Evolutionary conservation across 2,329 filamentous ascomycete species (phyloP), one percentile per base, ranked within the genome.

Genomic region (Lecanicillium sp.): DNA sequence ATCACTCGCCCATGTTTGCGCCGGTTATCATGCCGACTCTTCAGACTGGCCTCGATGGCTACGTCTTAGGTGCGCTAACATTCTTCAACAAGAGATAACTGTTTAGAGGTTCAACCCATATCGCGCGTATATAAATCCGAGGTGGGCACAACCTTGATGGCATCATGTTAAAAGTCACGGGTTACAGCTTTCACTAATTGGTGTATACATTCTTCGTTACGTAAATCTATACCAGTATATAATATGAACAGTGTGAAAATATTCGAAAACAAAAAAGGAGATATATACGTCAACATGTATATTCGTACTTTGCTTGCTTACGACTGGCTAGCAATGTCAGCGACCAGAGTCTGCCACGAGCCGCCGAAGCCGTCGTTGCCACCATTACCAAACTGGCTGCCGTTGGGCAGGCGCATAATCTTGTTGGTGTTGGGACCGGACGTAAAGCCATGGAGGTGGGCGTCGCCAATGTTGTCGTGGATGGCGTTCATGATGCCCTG

Each of bases 1-100:
- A 62, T 3, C 60, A 62, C 20, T 55, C 55, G 2, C 49, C 58
- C 1, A 50, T 45, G 17, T 62, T 62, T 49, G 57, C 55, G 9
- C 59, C 60, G 0, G 52, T 49, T 0, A 57, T 62, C 1, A 51
- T 56, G 1, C 56, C 60, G 0, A 62, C 60, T 0, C 20, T 62
- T 2, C 23, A 39, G 10, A 59, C 56, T n/a, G 58, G 58, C 0
- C 49, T 52, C 1, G 54, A 59, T 32, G 54, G 54, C 21, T 39
- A 54, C 10, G 49, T 35, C 19, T 20, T 58, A 19, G 56, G 44
- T n/a, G 50, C 56, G 3, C 44, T 58, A 12, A 48, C 52, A 0
- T 56, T 57, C 19, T 38, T 54, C 5, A 21, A 19, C 4, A 39
- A 49, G 44, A 40, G 15, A n/a, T 42, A 19, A 30, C 21, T 14